phyloP scores from a whole-genome alignment of 306 rosid species.

The Pterocarpus santalinus region DNA sequence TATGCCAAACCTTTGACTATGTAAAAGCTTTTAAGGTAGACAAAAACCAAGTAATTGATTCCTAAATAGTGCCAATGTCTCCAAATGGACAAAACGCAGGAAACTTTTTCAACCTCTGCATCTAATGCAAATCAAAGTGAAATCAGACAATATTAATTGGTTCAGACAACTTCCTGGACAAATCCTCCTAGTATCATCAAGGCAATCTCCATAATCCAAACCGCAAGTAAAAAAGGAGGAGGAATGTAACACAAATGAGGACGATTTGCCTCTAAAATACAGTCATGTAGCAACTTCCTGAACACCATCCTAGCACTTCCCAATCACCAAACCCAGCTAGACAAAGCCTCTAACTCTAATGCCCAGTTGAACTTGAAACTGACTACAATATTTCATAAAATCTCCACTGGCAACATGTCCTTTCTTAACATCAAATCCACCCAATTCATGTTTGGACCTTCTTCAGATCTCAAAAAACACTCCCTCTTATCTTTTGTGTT shows the following conservation, averaged over 20 bases:
- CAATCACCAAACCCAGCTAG: background rate
- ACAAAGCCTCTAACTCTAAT: conserved; percentile 17
- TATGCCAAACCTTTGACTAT: background rate
- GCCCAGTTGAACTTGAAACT: conserved; percentile 13
- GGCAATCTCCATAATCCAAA: conserved; percentile 19
- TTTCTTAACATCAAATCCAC: conserved; percentile 15
- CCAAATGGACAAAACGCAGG: conserved; percentile 17
- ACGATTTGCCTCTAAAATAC: background rate
- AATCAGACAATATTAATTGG: conserved; percentile 13
- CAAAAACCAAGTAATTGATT: conserved; percentile 28
- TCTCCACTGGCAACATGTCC: background rate
- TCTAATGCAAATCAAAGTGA: conserved; percentile 29
- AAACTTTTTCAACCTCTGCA: conserved; percentile 1
- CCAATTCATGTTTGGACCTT: conserved; percentile 20
- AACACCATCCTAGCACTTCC: conserved; percentile 7
- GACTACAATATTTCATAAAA: conserved; percentile 17
- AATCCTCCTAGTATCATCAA: conserved; percentile 2
- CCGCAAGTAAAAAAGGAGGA: background rate
- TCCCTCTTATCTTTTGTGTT: background rate
- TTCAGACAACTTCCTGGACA: conserved; percentile 16
- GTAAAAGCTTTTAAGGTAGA: background rate
- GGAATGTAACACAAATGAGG: background rate
- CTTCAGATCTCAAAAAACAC: conserved; percentile 2
- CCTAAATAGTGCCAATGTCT: background rate
- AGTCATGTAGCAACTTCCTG: background rate